Percentiles rank a stretch among this genome's conserved stretches.
These are phyloP conservation scores for Knufia fluminis DNA, from an alignment of 2,329 filamentous ascomycete species.

Conservation along the genomic window DNA sequence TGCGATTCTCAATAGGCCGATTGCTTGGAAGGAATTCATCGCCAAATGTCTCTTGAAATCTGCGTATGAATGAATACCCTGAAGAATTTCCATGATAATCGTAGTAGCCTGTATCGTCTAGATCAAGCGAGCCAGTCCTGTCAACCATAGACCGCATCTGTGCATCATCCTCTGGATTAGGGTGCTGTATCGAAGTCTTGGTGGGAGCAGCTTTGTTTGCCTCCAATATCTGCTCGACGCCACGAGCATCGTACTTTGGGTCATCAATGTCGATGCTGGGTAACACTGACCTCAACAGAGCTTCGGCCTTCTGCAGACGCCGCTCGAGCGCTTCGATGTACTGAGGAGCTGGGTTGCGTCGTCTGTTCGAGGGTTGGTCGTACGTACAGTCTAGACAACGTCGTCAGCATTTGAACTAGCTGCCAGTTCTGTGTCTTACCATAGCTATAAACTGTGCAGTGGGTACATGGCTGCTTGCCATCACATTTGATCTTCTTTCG, in stretches of 20 bases:
- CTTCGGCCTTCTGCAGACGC: conserved; percentile 73
- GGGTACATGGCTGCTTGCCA: conserved; percentile 73
- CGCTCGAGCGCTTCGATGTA: conserved; percentile 85
- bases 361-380: conserved; percentile 85
- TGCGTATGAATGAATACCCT: conserved; percentile 75
- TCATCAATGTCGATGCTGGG: conserved; percentile 80
- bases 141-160: conserved; percentile 91
- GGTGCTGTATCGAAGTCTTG: conserved; percentile 25
- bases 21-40: conserved; percentile 55
- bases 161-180: conserved; percentile 50
- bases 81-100: conserved; percentile 94
- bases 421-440: conserved; percentile 47
- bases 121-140: conserved; percentile 78
- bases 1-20: conserved; percentile 43
- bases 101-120: conserved; percentile 85
- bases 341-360: conserved; percentile 82
- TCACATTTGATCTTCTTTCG: conserved; percentile 73
- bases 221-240: conserved; percentile 56
- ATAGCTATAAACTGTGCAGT: conserved; percentile 97
- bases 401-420: not conserved
- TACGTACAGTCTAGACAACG: conserved; percentile 73
- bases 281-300: conserved; percentile 66
- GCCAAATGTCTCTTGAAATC: conserved; percentile 80
- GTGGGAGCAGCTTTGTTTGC: conserved; percentile 28
- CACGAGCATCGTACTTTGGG: conserved; percentile 66